Percentiles rank a stretch among this genome's conserved stretches.
These are phyloP conservation scores for Botryotinia calthae DNA, from an alignment of 2,329 filamentous ascomycete species.

Conservation along the genomic window DNA sequence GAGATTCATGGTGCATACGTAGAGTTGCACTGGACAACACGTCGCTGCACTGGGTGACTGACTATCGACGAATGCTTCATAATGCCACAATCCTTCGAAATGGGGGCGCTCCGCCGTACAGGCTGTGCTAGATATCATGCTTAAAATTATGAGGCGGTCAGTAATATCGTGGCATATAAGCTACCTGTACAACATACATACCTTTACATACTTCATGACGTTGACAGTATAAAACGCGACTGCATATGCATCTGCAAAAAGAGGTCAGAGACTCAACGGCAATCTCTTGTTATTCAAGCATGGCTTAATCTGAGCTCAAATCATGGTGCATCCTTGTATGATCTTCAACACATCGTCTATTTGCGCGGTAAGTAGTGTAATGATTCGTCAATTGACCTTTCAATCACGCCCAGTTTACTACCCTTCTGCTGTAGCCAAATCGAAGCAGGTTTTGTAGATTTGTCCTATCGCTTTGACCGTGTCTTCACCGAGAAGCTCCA, in stretches of 20 bases:
- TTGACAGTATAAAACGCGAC: background rate
- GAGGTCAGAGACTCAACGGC: conserved; percentile 3
- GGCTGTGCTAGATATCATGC: background rate
- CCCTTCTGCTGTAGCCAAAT: background rate
- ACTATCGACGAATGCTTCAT: conserved; percentile 9
- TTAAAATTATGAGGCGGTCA: conserved; percentile 7
- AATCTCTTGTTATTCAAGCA: background rate
- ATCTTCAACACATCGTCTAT: conserved; percentile 1
- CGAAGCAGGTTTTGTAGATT: background rate
- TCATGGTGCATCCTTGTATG: background rate
- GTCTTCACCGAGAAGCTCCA: background rate
- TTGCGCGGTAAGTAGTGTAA: background rate
- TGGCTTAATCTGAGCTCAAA: conserved; percentile 4
- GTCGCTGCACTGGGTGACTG: background rate
- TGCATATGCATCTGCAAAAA: conserved; percentile 19
- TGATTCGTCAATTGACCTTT: conserved; percentile 10
- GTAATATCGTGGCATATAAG: background rate
- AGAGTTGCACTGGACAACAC: background rate
- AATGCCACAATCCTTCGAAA: conserved; percentile 17
- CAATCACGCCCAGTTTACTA: background rate
- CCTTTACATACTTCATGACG: conserved; percentile 1
- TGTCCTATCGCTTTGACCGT: background rate
- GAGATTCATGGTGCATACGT: background rate
- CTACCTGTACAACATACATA: conserved; percentile 1
- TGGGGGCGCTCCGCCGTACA: background rate